Conservation (phyloP, 345 rosid genomes). For the Hibiscus syriacus region DNA sequence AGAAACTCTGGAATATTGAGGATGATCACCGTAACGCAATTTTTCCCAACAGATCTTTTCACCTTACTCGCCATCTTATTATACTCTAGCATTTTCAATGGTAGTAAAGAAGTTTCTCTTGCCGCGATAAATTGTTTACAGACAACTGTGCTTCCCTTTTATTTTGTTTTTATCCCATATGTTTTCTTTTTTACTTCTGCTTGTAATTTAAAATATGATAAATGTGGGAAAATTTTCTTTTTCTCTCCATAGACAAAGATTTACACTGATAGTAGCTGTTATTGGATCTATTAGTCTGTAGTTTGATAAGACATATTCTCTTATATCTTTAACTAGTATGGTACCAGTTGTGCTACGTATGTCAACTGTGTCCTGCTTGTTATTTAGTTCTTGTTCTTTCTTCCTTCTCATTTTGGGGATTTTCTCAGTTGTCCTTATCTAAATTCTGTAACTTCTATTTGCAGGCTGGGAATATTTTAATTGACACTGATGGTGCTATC, state of each 20-base stretch:
- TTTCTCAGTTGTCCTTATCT: neutral
- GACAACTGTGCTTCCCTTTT: no score
- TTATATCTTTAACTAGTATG: neutral
- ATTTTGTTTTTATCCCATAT: slow-evolving; percentile 4
- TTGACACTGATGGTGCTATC: slow-evolving; percentile 39
- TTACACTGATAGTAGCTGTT: neutral
- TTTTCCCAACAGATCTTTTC: no score
- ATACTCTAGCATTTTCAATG: no score
- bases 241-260: neutral
- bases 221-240: neutral
- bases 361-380: neutral
- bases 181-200: neutral
- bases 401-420: slow-evolving; percentile 1
- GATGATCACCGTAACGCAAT: no score
- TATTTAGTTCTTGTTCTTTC: neutral
- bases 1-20: no score
- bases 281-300: neutral
- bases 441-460: neutral
- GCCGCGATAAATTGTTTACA: no score
- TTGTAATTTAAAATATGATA: neutral
- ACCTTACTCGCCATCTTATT: no score
- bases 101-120: no score
- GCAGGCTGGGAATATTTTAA: neutral
- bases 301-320: neutral
- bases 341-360: neutral